A percentile compares a stretch with the other conserved stretches of the same genome.
Conservation (phyloP, 805 yeast genomes). For the Candida jianshihensis region DNA sequence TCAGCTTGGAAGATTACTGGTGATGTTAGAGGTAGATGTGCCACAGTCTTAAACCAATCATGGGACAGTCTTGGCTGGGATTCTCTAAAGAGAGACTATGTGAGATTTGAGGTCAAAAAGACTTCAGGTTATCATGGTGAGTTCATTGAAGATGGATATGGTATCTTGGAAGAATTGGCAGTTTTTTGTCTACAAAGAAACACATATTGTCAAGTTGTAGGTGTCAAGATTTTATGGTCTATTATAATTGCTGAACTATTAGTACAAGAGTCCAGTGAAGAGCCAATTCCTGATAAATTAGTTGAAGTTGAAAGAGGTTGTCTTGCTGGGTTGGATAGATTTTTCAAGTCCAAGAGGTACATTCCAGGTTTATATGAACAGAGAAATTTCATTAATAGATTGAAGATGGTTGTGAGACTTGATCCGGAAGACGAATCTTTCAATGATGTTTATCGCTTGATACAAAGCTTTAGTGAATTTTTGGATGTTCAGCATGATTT, state of each 20-base stretch:
- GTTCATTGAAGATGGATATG: constrained; percentile 50
- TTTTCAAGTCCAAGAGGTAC: constrained; percentile 51
- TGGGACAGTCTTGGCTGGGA: constrained; percentile 75
- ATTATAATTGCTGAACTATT: constrained; percentile 61
- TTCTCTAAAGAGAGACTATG: constrained; percentile 43
- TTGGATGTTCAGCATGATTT: constrained; percentile 59
- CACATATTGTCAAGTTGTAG: constrained; percentile 49
- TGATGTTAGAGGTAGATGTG: constrained; percentile 53
- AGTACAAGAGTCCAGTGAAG: constrained; percentile 50
- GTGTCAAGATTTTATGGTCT: constrained; percentile 65
- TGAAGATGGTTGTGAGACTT: constrained; percentile 42
- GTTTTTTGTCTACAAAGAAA: constrained; percentile 65
- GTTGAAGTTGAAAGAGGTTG: constrained; percentile 58
- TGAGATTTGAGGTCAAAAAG: constrained; percentile 50
- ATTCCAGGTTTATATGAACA: constrained; percentile 53
- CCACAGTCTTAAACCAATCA: constrained; percentile 45
- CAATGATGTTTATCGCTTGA: constrained; percentile 38
- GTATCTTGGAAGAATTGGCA: constrained; percentile 57
- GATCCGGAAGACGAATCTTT: constrained; percentile 64
- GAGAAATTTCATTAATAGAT: constrained; percentile 40
- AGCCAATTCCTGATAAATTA: constrained; percentile 45
- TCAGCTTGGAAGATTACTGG: constrained; percentile 61
- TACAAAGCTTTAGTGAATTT: constrained; percentile 53
- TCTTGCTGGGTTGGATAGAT: constrained; percentile 54
- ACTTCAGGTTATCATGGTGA: constrained; percentile 70